Evolutionary conservation across 2,329 filamentous ascomycete genomes (phyloP), one percentile per base, ranked within the genome.

Genomic region (Monascus ruber): DNA sequence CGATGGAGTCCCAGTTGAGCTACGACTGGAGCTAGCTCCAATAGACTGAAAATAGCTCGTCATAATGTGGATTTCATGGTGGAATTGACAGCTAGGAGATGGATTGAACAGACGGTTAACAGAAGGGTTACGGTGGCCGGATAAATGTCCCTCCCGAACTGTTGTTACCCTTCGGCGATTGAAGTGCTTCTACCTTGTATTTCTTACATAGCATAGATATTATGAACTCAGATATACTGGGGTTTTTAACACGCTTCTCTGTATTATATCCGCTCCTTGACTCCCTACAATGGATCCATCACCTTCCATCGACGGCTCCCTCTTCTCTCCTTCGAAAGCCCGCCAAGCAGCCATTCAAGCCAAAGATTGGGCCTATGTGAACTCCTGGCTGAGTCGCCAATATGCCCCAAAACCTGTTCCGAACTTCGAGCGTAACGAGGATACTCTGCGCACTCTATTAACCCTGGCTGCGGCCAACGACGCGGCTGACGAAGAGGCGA

Each of bases 331-430:
- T 5, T 74, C 74, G 5, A 78, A 78, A 58, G 74, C 75, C 24
- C 81, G 85, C 42, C 80, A 83, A 44, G 83, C 85, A 49, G 83
- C 84, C 45, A 83, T 83, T 8, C 79, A 83, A 46, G 84, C 86
- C 35, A 88, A 89, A 56, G 88, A 95, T 63, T 96, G 89, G 89
- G 81, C 79, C 40, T 86, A 84, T 48, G 75, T 95, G 49, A 86
- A 93, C 62, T 70, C 71, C 51, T 96, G 89, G 88, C 76, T 95
- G 7, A 70, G 72, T 34, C 72, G 75, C 42, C 83, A 83, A 54
- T 84, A 83, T 49, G 71, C 72, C 34, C 73, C 76, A 26, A 75
- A 74, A 34, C 58, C 72, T 0, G 66, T 81, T 0, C 87, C 86
- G 0, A 57, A 71, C 1, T 94, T 94, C 59, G 89, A 96, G 65